Conservation (phyloP, 202 grass and related monocot species). For the Miscanthus sacchariflorus region DNA sequence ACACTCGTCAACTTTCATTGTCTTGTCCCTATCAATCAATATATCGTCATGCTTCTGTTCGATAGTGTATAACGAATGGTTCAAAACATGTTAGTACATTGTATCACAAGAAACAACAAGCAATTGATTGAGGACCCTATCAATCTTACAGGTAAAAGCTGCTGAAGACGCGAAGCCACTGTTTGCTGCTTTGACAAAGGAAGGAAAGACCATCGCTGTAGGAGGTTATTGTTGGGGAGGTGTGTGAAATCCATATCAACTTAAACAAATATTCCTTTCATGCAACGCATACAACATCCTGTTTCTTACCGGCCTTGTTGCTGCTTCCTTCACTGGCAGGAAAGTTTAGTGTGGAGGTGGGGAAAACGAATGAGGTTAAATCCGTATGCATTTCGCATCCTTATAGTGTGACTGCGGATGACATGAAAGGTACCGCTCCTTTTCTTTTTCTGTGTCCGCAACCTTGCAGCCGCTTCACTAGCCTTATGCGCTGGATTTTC, state of each 20-base stretch:
- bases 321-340: not conserved
- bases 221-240: conserved; percentile 41
- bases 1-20: not conserved
- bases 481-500: not conserved
- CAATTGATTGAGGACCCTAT: not conserved
- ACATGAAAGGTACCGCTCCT: conserved; percentile 13
- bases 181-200: not conserved
- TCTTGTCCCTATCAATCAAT: not conserved
- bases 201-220: conserved; percentile 24
- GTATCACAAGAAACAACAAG: too few species aligned
- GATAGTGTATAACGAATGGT: too few species aligned
- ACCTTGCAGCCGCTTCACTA: not conserved
- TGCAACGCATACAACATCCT: not conserved
- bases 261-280: not conserved
- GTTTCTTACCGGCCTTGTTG: not conserved
- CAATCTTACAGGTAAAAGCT: conserved; percentile 6
- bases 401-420: not conserved
- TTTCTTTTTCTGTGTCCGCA: too few species aligned
- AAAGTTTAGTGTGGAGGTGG: conserved; percentile 7
- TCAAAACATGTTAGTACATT: too few species aligned
- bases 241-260: not conserved
- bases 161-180: not conserved
- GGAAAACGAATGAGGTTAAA: not conserved
- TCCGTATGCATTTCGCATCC: conserved; percentile 4
- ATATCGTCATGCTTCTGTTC: too few species aligned